A percentile compares a stretch with the other conserved stretches of the same genome.
Evolutionary conservation across 2,329 filamentous ascomycete genomes (phyloP).

Genomic region (Neonectria coccinea): DNA sequence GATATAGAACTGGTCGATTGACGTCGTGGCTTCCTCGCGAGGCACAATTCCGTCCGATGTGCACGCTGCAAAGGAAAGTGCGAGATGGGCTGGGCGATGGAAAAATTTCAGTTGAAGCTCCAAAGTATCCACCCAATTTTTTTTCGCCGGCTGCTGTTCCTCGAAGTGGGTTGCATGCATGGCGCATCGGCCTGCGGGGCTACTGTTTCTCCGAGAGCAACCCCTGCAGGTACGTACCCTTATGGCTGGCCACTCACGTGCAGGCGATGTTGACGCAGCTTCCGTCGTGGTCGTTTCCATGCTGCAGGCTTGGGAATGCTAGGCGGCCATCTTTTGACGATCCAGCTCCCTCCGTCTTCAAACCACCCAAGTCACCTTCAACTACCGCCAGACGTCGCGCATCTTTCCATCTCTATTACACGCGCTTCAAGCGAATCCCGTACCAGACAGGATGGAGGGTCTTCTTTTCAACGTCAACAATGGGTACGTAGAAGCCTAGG

Average conservation of each 20-base stretch:
- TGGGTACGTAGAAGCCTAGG: constrained; percentile 68
- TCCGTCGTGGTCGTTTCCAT: constrained; percentile 29
- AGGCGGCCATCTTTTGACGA: constrained; percentile 44
- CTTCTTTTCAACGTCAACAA: constrained; percentile 95
- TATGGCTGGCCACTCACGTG: constrained; percentile 46
- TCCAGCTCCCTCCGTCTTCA: constrained; percentile 34
- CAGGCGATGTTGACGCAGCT: constrained; percentile 38
- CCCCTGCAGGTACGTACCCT: neutral
- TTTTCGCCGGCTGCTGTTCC: constrained; percentile 44
- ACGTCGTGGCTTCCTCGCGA: constrained; percentile 50
- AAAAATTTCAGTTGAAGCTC: constrained; percentile 58
- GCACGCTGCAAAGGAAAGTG: constrained; percentile 50
- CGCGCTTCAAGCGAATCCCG: constrained; percentile 15
- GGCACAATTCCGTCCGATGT: constrained; percentile 53
- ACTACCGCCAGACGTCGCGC: constrained; percentile 26
- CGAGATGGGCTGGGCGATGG: constrained; percentile 50
- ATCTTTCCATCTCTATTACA: constrained; percentile 18
- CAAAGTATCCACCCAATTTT: constrained; percentile 55
- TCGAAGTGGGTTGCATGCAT: constrained; percentile 45
- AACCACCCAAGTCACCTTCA: constrained; percentile 7
- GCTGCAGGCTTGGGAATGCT: constrained; percentile 40
- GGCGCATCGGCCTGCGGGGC: constrained; percentile 39
- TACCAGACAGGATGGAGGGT: constrained; percentile 77
- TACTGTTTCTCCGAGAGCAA: constrained; percentile 44
- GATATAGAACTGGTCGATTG: constrained; percentile 49